Evolutionary conservation across 2,329 filamentous ascomycete genomes (phyloP), one percentile per base, ranked within the genome.

Genomic region (Penicillium nordicum): DNA sequence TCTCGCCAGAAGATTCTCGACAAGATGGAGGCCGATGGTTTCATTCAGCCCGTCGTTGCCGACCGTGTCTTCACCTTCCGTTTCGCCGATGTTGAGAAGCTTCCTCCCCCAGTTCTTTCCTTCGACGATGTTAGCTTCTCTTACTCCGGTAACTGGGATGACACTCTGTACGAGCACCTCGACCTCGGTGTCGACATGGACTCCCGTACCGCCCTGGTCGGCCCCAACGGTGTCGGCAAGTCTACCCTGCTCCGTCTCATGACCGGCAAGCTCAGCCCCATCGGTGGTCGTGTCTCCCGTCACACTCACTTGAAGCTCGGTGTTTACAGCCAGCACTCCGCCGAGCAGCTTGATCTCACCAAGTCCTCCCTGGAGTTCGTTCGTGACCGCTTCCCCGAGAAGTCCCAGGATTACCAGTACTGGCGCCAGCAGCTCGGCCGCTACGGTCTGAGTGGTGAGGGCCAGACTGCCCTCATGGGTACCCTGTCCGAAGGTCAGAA

Each of bases 151-250:
- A 85, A 96, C 14, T 70, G 85, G 53, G 87, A 90, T 71, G 94
- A 99, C 73, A 95, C 96, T 74, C 82, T 99, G 53, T 99, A 99
- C 82, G 90, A 93, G 78, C 86, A 97, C 80, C 85, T 99, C 41
- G 94, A 99, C 74, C 89, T 99, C 62, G 94, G 94, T 86, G 94
- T 99, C 69, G 95, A 99, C 78, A 99, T 99, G 94, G 94, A 99
- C 81, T 97, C 92, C 61, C 88, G 94, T 80, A 96, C 92, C 45
- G 93, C 93, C 46, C 88, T 99, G 60, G 94, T 99, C 73, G 94
- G 94, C 58, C 94, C 94, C 74, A 97, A 97, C 78, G 94, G 94
- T 92, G 94, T 97, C 57, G 94, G 94, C 76, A 99, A 99, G 82
- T 97, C 94, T 25, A 97, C 94, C 14, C 84, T 97, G 56, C 87